Base-by-base conservation (phyloP, 139 green algal genomes). In the Chlorella sp. region DNA sequence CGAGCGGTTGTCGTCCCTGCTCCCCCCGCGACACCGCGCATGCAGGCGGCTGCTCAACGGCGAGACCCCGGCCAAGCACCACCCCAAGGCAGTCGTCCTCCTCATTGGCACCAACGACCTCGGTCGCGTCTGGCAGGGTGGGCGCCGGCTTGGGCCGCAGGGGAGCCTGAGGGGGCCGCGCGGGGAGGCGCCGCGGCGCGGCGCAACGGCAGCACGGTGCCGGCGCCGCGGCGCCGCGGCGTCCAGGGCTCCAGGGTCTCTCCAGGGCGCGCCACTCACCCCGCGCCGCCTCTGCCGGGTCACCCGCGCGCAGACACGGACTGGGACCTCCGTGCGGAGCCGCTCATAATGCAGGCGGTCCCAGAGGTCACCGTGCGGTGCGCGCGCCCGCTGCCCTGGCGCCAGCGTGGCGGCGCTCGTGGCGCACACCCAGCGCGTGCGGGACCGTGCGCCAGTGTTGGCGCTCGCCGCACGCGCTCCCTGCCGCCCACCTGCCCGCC, bases 101-200 rank as follows among this genome's bases (percentile, higher is more conserved):
- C 66, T 82, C 29, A 87, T 88, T 31, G 84, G 84, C 35, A 89
- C 84, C 15, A 84, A 88, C 75, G 79, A 88, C 62, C 65, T 89
- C n/a, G 84, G 82, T n/a, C n/a, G n/a, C n/a, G n/a, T n/a, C n/a
- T n/a, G n/a, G n/a, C n/a, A n/a, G n/a, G n/a, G n/a, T n/a, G 31
- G 27, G 64, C 9, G 29, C 67, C 31, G 14, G 31, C 48, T 5
- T 73, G 42, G 35, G 79, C 51, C 62, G 79, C 70, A 8, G 23
- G 25, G 21, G 71, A 40, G n/a, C n/a, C n/a, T n/a, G n/a, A n/a
- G n/a, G n/a, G n/a, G n/a, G n/a, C n/a, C n/a, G n/a, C n/a, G n/a
- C n/a, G n/a, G n/a, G n/a, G n/a, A n/a, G n/a, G n/a, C n/a, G n/a
- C n/a, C n/a, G n/a, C n/a, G n/a, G n/a, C n/a, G n/a, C n/a, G n/a